Conservation (phyloP, 768 basidiomycete genomes). For the Chalciporus chontae region DNA sequence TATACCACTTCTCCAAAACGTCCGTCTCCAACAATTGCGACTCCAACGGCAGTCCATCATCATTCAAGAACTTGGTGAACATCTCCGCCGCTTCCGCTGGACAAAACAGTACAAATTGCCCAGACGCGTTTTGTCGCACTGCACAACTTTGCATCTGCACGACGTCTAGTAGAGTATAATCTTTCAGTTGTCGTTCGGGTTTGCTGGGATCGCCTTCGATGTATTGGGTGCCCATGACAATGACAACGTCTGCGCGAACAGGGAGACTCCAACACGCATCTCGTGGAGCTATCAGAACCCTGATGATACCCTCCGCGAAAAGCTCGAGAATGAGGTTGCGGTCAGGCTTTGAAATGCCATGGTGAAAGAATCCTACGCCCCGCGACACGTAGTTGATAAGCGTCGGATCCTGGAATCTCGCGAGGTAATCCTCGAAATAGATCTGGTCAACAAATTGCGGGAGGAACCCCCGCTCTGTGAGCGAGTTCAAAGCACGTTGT, state of each 20-base stretch:
- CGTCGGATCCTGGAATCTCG: constrained; percentile 55
- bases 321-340: constrained; percentile 72
- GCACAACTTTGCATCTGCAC: constrained; percentile 91
- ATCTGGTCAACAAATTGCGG: constrained; percentile 46
- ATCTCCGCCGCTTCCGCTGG: constrained; percentile 82
- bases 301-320: constrained; percentile 74
- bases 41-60: constrained; percentile 85
- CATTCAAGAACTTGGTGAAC: constrained; percentile 74
- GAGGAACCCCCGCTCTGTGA: constrained; percentile 66
- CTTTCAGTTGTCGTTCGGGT: constrained; percentile 64
- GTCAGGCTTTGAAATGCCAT: constrained; percentile 65
- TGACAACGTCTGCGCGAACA: constrained; percentile 72
- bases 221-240: constrained; percentile 94
- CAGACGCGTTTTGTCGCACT: constrained; percentile 54
- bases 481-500: constrained; percentile 75
- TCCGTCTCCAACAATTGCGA: constrained; percentile 61
- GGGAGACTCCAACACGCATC: constrained; percentile 91
- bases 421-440: constrained; percentile 55
- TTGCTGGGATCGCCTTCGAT: constrained; percentile 44
- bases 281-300: constrained; percentile 76
- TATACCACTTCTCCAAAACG: constrained; percentile 48
- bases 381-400: constrained; percentile 73
- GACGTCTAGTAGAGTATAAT: constrained; percentile 79
- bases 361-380: constrained; percentile 86
- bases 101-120: constrained; percentile 84